Evolutionary conservation across 1,284 basidiomycete genomes (phyloP), one percentile per base, ranked within the genome.

Genomic region (Hymenochaete sp.): DNA sequence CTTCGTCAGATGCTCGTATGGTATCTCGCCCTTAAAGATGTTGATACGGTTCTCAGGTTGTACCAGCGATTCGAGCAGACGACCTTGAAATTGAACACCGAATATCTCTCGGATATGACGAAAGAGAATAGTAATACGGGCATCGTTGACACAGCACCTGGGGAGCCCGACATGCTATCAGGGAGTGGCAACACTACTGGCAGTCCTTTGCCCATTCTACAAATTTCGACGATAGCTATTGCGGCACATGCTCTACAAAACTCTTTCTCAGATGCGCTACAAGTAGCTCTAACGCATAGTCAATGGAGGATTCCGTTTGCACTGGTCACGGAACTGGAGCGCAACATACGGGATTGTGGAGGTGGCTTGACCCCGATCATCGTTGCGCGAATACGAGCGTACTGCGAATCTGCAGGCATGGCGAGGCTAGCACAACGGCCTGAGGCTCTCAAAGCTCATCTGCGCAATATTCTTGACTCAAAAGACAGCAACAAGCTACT

Each of bases 241-340:
- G 64, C 73, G n/a, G 83, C 84, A 9, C 64, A 77, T 58, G 75
- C 77, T 3, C 68, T 76, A 57, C 61, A 63, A 27, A 62, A 73
- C 55, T 65, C 69, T 21, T 82, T 85, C 52, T 54, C 60, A 8
- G 67, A 59, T 29, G 79, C 82, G 3, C 54, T 83, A 42, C 59
- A 62, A 4, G 14, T 42, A 11, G 26, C 27, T 31, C 24, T 48
- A 19, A 21, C n/a, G 18, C 41, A 27, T n/a, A 16, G 28, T 10
- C 22, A 57, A n/a, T 56, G 63, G 29, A 67, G 65, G 1, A 55
- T 75, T 32, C 55, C 63, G 18, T 50, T 55, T 18, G 59, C 53
- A 22, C 61, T 59, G 24, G 60, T 65, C 13, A 52, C 59, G 13
- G 54, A 59, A 8, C 68, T 77, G 50, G 55, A 72, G 2, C 55